Conservation (phyloP, 805 yeast genomes). For the Diddensiella caesifluorescens region DNA sequence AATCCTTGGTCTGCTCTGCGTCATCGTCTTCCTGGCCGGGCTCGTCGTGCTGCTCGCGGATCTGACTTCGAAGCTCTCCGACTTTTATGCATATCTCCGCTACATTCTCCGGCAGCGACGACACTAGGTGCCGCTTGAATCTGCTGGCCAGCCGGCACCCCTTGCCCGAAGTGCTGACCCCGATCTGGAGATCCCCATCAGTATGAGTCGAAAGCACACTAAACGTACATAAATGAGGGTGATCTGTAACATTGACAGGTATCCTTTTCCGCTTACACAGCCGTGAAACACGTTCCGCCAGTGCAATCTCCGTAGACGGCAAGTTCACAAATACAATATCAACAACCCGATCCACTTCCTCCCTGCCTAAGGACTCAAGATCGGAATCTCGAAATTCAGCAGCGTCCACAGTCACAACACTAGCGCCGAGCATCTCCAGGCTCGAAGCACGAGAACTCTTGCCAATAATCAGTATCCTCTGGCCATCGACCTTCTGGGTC, state of each 20-base stretch:
- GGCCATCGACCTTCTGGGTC: constrained; percentile 33
- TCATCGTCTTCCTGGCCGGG: constrained; percentile 56
- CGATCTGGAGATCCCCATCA: constrained; percentile 72
- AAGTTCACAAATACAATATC: constrained; percentile 69
- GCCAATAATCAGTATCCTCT: constrained; percentile 48
- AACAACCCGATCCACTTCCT: constrained; percentile 55
- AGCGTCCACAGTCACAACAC: background rate
- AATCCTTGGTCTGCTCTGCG: constrained; percentile 50
- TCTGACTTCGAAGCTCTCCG: constrained; percentile 55
- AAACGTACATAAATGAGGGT: constrained; percentile 67
- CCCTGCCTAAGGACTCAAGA: constrained; percentile 54
- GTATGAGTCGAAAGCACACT: constrained; percentile 65
- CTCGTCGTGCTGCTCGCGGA: constrained; percentile 41
- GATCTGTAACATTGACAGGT: constrained; percentile 77
- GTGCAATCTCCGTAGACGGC: constrained; percentile 20
- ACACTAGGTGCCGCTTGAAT: constrained; percentile 66
- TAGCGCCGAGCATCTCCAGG: constrained; percentile 25
- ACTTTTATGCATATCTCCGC: constrained; percentile 64
- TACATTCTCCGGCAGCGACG: constrained; percentile 61
- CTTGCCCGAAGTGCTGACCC: constrained; percentile 80
- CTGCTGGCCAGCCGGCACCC: constrained; percentile 85
- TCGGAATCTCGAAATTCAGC: constrained; percentile 33
- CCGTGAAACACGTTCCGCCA: constrained; percentile 40
- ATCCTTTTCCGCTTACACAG: constrained; percentile 60
- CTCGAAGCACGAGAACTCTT: constrained; percentile 39